Base-by-base conservation (phyloP, 1,284 basidiomycete genomes). In the Ustanciosporium gigantosporum region DNA sequence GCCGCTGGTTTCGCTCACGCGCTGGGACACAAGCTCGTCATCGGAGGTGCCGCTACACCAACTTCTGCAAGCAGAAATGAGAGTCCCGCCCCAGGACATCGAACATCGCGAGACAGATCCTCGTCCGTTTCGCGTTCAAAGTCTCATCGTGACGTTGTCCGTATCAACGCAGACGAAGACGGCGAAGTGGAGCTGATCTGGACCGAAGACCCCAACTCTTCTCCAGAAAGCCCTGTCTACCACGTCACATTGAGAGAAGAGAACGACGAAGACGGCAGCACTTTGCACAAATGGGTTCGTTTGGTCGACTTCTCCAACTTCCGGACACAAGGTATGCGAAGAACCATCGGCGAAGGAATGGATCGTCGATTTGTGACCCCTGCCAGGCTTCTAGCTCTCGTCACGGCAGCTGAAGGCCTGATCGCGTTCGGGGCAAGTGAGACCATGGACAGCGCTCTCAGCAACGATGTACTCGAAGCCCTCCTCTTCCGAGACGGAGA, bases 301-400 rank as follows among this genome's bases (percentile, higher is more conserved):
- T 44, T 77, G 25, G 45, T 77, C 29, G 74, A 76, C 72, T 96
- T 96, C 74, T 91, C 90, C 69, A 88, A 91, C 74, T 96, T 94
- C 80, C 86, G 91, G 25, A 93, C 92, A 17, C 91, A 94, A 56
- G 93, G 93, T 0, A 90, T 95, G 85, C 84, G 91, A 41, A 86
- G 94, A 17, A 91, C 89, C 1, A 86, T 95, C 16, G 90, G 90
- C 25, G 90, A 96, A 78, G 89, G 91, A 42, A 85, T 90, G 23
- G 87, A 86, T 53, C 87, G 87, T 59, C 88, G 93, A 14, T 98
- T 94, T 73, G 93, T 97, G 22, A 98, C 94, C 1, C 87, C 89
- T 0, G 86, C 88, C 45, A 84, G 92, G 38, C 83, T 98, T 5
- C 55, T 79, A 5, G 66, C 74, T 4, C 49, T 77, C 32, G 64